Percentiles rank a stretch among this genome's conserved stretches.
These are phyloP conservation scores for Pyrus hybrid DNA, from an alignment of 331 rosid species.

Conservation along the genomic window DNA sequence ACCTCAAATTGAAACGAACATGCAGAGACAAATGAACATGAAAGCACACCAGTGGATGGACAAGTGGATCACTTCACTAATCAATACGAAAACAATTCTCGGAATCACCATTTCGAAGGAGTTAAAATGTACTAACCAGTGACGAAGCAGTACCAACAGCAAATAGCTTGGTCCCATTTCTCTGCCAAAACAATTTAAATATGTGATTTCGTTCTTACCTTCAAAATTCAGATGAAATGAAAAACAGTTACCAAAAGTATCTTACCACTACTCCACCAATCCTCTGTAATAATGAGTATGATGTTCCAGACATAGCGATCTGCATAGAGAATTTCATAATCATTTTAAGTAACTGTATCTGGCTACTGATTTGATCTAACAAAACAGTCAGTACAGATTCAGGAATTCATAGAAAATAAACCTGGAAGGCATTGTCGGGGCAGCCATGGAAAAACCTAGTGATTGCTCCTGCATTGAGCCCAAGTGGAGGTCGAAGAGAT, in stretches of 20 bases:
- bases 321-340: slow-evolving; percentile 21
- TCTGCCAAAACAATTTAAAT: slow-evolving; percentile 32
- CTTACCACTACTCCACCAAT: slow-evolving; percentile 74
- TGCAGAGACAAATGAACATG: background rate
- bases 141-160: slow-evolving; percentile 78
- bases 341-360: background rate
- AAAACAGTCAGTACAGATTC: background rate
- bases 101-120: background rate
- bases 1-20: background rate
- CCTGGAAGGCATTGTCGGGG: slow-evolving; percentile 93
- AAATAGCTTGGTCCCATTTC: slow-evolving; percentile 78
- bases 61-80: background rate
- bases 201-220: slow-evolving; percentile 3
- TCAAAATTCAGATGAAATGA: background rate
- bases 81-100: background rate
- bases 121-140: slow-evolving; percentile 49
- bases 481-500: slow-evolving; percentile 57
- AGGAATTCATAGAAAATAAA: slow-evolving; percentile 7
- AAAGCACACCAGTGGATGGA: background rate
- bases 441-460: slow-evolving; percentile 76
- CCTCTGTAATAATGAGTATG: slow-evolving; percentile 63
- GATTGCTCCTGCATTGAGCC: slow-evolving; percentile 47
- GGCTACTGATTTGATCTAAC: background rate
- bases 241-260: background rate
- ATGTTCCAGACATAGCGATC: slow-evolving; percentile 68